phyloP scores from a whole-genome alignment of 768 basidiomycete species.

The Boletus huronensis region DNA sequence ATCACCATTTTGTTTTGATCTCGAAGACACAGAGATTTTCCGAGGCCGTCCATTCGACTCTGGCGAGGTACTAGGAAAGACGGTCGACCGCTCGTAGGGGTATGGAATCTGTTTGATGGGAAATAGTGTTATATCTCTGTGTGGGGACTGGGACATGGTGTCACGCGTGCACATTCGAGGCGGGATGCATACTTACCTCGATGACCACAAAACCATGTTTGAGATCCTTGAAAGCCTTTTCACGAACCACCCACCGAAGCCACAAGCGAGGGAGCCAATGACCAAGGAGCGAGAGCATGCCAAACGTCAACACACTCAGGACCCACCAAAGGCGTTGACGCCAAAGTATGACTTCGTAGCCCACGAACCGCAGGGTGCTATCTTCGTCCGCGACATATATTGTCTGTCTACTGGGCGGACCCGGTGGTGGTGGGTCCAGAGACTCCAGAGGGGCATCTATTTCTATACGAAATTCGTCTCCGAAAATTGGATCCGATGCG shows the following conservation, averaged over 20 bases:
- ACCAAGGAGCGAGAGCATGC: slow-evolving; percentile 74
- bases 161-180: slow-evolving; percentile 10
- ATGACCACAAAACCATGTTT: slow-evolving; percentile 77
- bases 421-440: slow-evolving; percentile 69
- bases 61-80: slow-evolving; percentile 52
- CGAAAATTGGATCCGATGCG: slow-evolving; percentile 74
- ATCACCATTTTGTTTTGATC: slow-evolving; percentile 32
- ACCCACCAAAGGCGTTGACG: slow-evolving; percentile 67
- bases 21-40: slow-evolving; percentile 21
- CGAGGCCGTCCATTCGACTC: slow-evolving; percentile 28
- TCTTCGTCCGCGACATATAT: slow-evolving; percentile 90
- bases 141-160: slow-evolving; percentile 60
- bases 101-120: slow-evolving; percentile 66
- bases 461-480: slow-evolving; percentile 79
- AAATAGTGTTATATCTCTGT: slow-evolving; percentile 78
- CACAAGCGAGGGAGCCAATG: slow-evolving; percentile 93
- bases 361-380: slow-evolving; percentile 79
- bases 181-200: slow-evolving; percentile 57
- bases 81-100: slow-evolving; percentile 74
- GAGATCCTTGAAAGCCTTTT: slow-evolving; percentile 77
- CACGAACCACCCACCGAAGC: slow-evolving; percentile 82
- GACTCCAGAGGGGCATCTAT: slow-evolving; percentile 65
- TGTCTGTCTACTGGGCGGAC: slow-evolving; percentile 82
- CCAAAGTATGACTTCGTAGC: slow-evolving; percentile 68
- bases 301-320: slow-evolving; percentile 64